Base-by-base conservation (phyloP, 1,284 basidiomycete species). In the Pisolithus thermaeus region DNA sequence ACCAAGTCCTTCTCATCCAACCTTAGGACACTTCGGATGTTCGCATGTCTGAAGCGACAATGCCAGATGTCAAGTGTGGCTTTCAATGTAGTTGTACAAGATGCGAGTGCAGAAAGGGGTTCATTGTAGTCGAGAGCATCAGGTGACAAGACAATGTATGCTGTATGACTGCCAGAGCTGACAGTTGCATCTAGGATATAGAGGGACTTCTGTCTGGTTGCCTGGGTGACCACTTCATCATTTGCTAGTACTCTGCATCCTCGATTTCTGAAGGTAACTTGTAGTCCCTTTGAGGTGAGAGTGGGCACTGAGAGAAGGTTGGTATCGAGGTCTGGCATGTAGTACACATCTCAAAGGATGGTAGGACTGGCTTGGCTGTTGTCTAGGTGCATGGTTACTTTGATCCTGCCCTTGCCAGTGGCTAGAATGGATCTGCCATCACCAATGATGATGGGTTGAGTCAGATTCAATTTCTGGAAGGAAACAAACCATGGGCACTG, bases 1-100 rank as follows among this genome's bases (percentile, higher is more conserved):
- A 59, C 52, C 47, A 55, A 44, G 7, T 53, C 52, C 43, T 57
- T 53, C 20, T 45, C n/a, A 12, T 27, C n/a, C 48, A 58, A 7
- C 16, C 46, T 46, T 16, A 45, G 27, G 23, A 52, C 20, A 5
- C n/a, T 30, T 36, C 36, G 14, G 12, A 46, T n/a, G 7, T 48
- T 52, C 16, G 42, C 36, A 25, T 59, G 50, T 32, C 50, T 46
- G 32, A 58, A 36, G n/a, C 39, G 32, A 5, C 25, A n/a, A 41
- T 58, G 55, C 55, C 52, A 56, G 16, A 48, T 50, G 9, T 46
- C 25, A 14, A 43, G 22, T 3, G 16, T 25, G 12, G 42, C 42
- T 3, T 44, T 9, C 1, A 6, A 11, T 11, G 8, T 12, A 9
- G 39, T 22, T 6, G 16, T n/a, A 2, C 6, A 4, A 20, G 23